A percentile compares a stretch with the other conserved stretches of the same genome.
Evolutionary conservation across 805 yeast species (phyloP).

Genomic region (Ascoidea tarda): DNA sequence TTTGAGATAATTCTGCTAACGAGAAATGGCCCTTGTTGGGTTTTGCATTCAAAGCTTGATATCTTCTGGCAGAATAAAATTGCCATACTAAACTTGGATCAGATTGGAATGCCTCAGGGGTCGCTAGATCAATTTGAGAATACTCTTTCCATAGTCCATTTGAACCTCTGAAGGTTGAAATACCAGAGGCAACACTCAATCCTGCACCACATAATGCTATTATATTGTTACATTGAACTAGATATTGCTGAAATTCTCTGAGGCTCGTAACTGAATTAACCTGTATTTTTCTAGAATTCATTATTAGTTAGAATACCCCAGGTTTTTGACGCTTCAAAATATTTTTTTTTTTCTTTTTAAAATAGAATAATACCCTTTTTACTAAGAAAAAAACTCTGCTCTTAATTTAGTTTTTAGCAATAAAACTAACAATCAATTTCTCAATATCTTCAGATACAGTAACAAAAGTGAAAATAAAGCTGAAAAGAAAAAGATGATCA

Average conservation of each 20-base stretch:
- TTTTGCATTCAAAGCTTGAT: slow-evolving; percentile 43
- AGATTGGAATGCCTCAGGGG: slow-evolving; percentile 76
- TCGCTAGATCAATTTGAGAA: slow-evolving; percentile 73
- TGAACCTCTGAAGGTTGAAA: slow-evolving; percentile 59
- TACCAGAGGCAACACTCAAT: slow-evolving; percentile 61
- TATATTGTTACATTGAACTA: slow-evolving; percentile 30
- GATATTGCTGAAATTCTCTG: slow-evolving; percentile 32
- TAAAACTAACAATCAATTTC: too few relatives aligned
- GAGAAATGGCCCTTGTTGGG: slow-evolving; percentile 71
- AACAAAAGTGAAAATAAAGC: too few relatives aligned
- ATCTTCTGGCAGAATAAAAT: slow-evolving; percentile 61
- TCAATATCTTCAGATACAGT: too few relatives aligned
- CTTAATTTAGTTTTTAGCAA: too few relatives aligned
- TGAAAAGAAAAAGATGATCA: too few relatives aligned
- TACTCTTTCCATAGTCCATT: slow-evolving; percentile 69
- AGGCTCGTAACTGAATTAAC: not conserved
- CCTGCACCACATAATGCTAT: slow-evolving; percentile 76
- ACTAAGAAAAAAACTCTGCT: too few relatives aligned
- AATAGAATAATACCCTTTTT: too few relatives aligned
- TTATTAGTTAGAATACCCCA: not conserved
- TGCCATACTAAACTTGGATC: slow-evolving; percentile 90
- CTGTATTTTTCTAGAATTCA: not conserved
- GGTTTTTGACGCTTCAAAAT: too few relatives aligned
- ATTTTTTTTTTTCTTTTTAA: too few relatives aligned
- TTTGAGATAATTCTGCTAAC: slow-evolving; percentile 43